A percentile compares a stretch with the other conserved stretches of the same genome.
phyloP scores from a whole-genome alignment of 1,284 basidiomycete genomes.

The Athelia sp. region DNA sequence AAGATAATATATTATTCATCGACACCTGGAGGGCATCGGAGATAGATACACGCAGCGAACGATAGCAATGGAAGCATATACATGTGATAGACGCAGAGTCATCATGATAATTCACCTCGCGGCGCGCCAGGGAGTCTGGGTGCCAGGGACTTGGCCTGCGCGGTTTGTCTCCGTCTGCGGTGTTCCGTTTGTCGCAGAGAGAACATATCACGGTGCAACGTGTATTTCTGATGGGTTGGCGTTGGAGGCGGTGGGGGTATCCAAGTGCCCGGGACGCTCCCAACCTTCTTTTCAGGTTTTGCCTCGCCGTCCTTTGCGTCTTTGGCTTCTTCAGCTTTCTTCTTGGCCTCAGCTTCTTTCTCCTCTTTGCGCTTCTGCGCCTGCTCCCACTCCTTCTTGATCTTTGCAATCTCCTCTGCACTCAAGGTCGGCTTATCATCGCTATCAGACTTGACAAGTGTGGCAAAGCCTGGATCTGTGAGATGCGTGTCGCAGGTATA shows the following conservation, averaged over 20 bases:
- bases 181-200: constrained; percentile 58
- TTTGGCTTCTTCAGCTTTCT: constrained; percentile 25
- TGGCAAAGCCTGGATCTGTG: constrained; percentile 65
- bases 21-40: too few species aligned
- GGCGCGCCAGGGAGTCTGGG: constrained; percentile 52
- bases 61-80: too few species aligned
- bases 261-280: constrained; percentile 11
- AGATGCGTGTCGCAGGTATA: constrained; percentile 71
- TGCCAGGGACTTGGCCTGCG: constrained; percentile 52
- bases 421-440: constrained; percentile 42
- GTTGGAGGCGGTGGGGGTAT: constrained; percentile 22
- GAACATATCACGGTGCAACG: constrained; percentile 56
- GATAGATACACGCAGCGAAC: too few species aligned
- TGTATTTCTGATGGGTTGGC: constrained; percentile 47
- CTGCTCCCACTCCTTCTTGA: constrained; percentile 78
- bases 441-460: constrained; percentile 38
- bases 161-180: constrained; percentile 46
- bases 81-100: not conserved
- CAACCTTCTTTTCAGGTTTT: constrained; percentile 9
- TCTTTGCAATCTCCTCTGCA: constrained; percentile 66
- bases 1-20: too few species aligned
- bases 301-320: constrained; percentile 18
- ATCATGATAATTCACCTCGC: constrained; percentile 12
- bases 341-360: constrained; percentile 42
- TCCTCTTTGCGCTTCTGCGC: constrained; percentile 57